These are phyloP conservation scores for Fusarium incarnatum DNA, from an alignment of 2,329 filamentous ascomycete species.

Conservation along the genomic window DNA sequence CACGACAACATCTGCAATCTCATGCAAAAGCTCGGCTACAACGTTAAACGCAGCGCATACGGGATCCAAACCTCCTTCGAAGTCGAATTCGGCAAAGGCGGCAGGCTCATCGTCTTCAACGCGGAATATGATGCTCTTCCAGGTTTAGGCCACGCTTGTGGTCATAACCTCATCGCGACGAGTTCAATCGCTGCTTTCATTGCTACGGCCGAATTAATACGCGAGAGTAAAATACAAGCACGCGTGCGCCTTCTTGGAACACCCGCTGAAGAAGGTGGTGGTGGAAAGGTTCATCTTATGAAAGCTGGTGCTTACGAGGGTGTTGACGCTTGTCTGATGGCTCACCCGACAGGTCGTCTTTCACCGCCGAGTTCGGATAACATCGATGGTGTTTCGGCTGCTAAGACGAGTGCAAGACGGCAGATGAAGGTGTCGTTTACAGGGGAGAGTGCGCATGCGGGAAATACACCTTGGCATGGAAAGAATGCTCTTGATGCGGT, in stretches of 20 bases:
- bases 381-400: slow-evolving; percentile 52
- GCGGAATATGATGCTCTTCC: slow-evolving; percentile 36
- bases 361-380: not conserved
- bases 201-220: slow-evolving; percentile 30
- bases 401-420: slow-evolving; percentile 63
- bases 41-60: slow-evolving; percentile 21
- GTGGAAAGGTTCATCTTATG: slow-evolving; percentile 62
- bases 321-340: slow-evolving; percentile 48
- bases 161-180: slow-evolving; percentile 33
- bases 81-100: slow-evolving; percentile 25
- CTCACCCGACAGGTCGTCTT: slow-evolving; percentile 41
- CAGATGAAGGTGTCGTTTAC: slow-evolving; percentile 63
- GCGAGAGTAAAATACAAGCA: not conserved
- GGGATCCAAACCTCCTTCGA: slow-evolving; percentile 24
- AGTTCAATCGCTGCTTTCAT: slow-evolving; percentile 32
- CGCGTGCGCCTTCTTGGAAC: slow-evolving; percentile 53
- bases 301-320: slow-evolving; percentile 58
- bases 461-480: slow-evolving; percentile 68
- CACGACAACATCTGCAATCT: slow-evolving; percentile 28
- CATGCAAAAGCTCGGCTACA: slow-evolving; percentile 13
- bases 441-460: slow-evolving; percentile 67
- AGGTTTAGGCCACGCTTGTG: slow-evolving; percentile 30
- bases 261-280: slow-evolving; percentile 65
- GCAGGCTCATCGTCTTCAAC: slow-evolving; percentile 31
- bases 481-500: slow-evolving; percentile 70